Conservation (phyloP, 768 basidiomycete species). For the Rhodosporidiobolus odoratus region DNA sequence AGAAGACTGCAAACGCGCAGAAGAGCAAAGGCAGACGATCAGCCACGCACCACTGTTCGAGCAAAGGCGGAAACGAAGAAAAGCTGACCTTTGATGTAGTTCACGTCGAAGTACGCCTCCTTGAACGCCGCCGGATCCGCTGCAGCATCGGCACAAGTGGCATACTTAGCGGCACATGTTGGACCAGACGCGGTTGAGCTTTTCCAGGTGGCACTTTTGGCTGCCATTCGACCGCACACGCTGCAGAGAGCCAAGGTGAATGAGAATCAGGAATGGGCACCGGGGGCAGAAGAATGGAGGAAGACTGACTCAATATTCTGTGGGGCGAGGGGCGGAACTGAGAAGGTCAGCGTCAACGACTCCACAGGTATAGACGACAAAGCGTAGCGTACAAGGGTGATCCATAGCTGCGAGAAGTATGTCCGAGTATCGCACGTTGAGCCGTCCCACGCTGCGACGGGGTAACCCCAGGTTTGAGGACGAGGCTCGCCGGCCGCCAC, state of each 20-base stretch:
- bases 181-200: neutral
- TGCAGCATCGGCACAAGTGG: neutral
- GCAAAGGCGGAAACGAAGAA: neutral
- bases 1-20: neutral
- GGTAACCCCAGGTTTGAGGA: neutral
- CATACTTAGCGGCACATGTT: neutral
- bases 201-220: neutral
- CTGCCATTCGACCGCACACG: neutral
- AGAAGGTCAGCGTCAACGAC: neutral
- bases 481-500: neutral
- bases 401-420: neutral
- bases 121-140: neutral
- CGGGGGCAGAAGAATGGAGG: neutral
- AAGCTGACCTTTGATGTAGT: neutral
- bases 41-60: neutral
- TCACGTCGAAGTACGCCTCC: neutral
- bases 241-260: neutral
- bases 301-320: neutral
- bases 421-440: slow-evolving; percentile 1
- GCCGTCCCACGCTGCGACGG: neutral
- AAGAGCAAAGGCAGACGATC: neutral
- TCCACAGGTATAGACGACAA: neutral
- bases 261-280: neutral
- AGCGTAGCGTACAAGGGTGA: neutral
- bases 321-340: neutral